Conservation (phyloP, 2,329 filamentous ascomycete genomes). For the Lachnellula suecica region DNA sequence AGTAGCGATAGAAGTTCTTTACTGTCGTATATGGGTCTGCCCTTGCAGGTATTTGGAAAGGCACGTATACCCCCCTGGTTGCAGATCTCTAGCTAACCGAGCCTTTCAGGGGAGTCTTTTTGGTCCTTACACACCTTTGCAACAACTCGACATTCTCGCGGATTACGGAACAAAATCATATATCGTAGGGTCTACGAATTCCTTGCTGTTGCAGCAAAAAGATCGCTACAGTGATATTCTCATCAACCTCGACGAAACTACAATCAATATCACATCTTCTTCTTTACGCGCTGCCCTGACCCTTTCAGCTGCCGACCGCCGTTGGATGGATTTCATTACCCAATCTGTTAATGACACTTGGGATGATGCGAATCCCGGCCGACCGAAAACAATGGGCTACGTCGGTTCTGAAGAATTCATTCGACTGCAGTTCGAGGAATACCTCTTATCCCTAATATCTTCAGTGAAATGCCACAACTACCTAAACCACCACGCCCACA, state of each 20-base stretch:
- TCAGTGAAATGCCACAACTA: constrained; percentile 86
- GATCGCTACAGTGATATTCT: constrained; percentile 95
- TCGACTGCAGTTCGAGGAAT: constrained; percentile 94
- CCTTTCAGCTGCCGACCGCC: constrained; percentile 81
- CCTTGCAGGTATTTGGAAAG: constrained; percentile 93
- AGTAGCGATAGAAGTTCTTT: constrained; percentile 91
- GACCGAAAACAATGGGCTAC: constrained; percentile 94
- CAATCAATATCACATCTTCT: constrained; percentile 78
- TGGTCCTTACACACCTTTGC: constrained; percentile 92
- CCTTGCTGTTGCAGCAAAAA: constrained; percentile 86
- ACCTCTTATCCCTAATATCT: constrained; percentile 84
- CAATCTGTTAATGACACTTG: constrained; percentile 94
- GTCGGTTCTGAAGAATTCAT: constrained; percentile 97
- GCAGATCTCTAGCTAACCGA: constrained; percentile 7
- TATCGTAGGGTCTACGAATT: constrained; percentile 95
- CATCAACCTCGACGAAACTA: constrained; percentile 91
- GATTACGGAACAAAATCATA: constrained; percentile 96
- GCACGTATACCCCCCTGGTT: constrained; percentile 38
- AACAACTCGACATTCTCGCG: constrained; percentile 90
- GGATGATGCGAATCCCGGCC: constrained; percentile 85
- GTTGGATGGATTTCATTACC: constrained; percentile 96
- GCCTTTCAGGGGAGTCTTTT: constrained; percentile 76
- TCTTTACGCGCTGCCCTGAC: constrained; percentile 73
- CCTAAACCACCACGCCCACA: constrained; percentile 49
- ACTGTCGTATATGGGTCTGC: constrained; percentile 90